These are phyloP conservation scores for Naumovozyma castellii DNA, from an alignment of 805 yeast genomes.

Conservation along the genomic window DNA sequence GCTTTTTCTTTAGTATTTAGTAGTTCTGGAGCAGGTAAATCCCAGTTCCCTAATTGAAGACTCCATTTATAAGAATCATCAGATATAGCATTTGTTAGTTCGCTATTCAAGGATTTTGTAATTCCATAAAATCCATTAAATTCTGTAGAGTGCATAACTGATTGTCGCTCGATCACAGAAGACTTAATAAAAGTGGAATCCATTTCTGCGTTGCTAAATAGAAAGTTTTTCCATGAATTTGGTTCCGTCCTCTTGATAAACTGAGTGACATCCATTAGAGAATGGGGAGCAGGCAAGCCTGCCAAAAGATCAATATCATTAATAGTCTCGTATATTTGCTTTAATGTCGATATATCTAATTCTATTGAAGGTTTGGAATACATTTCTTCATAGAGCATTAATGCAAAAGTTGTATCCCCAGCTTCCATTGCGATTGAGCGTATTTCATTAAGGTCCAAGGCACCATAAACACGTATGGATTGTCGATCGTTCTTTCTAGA, in stretches of 20 bases:
- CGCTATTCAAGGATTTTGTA: conserved; percentile 36
- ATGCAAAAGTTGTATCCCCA: conserved; percentile 25
- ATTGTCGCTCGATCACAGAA: conserved; percentile 1
- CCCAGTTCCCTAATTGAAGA: conserved; percentile 77
- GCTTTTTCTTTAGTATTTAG: conserved; percentile 35
- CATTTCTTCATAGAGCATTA: conserved; percentile 31
- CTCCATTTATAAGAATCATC: conserved; percentile 46
- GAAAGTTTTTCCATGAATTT: conserved; percentile 35
- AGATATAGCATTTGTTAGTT: conserved; percentile 7
- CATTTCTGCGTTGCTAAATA: conserved; percentile 47
- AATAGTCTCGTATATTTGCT: conserved; percentile 40
- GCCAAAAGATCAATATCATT: conserved; percentile 54
- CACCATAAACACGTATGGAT: conserved; percentile 13
- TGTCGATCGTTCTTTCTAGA: conserved; percentile 8
- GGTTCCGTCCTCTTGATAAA: conserved; percentile 29
- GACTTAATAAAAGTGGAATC: conserved; percentile 34
- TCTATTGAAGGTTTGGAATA: conserved; percentile 3
- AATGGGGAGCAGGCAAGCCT: conserved; percentile 55
- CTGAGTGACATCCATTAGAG: conserved; percentile 42
- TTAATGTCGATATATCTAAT: conserved; percentile 10
- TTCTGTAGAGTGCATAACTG: conserved; percentile 34
- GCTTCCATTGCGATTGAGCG: conserved; percentile 8
- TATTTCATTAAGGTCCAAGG: conserved; percentile 10
- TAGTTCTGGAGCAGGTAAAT: conserved; percentile 41
- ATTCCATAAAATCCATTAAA: conserved; percentile 50